Evolutionary conservation across 2,329 filamentous ascomycete species (phyloP).

Genomic region (Diaporthe vaccinii): DNA sequence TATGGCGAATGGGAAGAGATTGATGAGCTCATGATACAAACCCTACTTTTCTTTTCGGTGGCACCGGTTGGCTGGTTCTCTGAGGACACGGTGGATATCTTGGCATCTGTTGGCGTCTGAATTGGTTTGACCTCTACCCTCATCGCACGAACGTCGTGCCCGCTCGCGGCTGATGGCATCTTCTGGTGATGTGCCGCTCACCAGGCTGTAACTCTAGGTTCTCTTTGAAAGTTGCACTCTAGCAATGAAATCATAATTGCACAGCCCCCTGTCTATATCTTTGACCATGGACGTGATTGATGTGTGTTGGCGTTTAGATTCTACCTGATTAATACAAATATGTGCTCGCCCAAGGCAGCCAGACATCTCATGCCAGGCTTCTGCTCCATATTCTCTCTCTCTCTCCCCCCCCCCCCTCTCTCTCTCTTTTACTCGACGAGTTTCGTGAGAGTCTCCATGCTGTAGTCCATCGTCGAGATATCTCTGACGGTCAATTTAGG

Average conservation of each 20-base stretch:
- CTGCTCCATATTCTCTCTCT: too few species aligned
- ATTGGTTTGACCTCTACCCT: constrained; percentile 37
- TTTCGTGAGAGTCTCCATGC: constrained; percentile 39
- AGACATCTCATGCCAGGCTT: background rate
- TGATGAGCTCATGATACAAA: constrained; percentile 29
- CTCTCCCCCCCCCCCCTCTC: too few species aligned
- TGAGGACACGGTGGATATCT: constrained; percentile 22
- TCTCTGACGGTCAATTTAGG: constrained; percentile 34
- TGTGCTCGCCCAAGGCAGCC: background rate
- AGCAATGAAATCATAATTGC: constrained; percentile 16
- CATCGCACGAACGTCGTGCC: constrained; percentile 41
- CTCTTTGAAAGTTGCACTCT: constrained; percentile 12
- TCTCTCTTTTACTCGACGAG: background rate
- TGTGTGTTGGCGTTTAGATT: background rate
- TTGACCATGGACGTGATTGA: background rate
- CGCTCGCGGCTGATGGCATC: constrained; percentile 36
- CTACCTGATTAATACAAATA: background rate
- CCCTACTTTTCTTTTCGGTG: constrained; percentile 22
- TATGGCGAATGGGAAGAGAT: constrained; percentile 20
- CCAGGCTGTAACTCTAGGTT: constrained; percentile 38
- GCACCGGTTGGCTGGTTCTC: constrained; percentile 28
- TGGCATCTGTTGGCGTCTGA: constrained; percentile 39
- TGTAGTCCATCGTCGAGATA: constrained; percentile 37
- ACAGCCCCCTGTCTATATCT: background rate
- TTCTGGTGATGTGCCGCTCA: constrained; percentile 35